A percentile compares a stretch with the other conserved stretches of the same genome.
Conservation (phyloP, 306 rosid genomes). For the Quercus agrifolia region DNA sequence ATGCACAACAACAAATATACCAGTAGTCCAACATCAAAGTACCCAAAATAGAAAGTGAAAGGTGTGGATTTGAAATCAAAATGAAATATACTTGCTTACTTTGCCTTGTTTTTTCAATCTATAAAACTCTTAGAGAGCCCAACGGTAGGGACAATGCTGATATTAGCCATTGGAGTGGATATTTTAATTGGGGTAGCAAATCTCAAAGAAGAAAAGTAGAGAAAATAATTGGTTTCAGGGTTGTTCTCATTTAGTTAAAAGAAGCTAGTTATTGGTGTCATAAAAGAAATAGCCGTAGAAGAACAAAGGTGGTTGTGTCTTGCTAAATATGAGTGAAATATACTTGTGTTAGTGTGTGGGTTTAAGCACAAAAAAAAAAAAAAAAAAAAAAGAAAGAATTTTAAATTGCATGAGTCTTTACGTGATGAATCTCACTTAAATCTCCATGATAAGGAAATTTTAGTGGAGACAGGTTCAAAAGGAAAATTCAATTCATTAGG, state of each 20-base stretch:
- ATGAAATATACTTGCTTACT: conserved; percentile 31
- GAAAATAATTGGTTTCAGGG: conserved; percentile 26
- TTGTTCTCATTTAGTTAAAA: conserved; percentile 42
- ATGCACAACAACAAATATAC: neutral
- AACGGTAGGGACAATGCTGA: conserved; percentile 34
- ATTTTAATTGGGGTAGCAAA: conserved; percentile 29
- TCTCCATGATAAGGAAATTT: too few species aligned
- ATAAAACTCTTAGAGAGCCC: conserved; percentile 71
- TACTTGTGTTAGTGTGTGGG: neutral
- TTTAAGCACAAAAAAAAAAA: neutral
- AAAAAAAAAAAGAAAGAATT: too few species aligned
- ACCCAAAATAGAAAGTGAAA: neutral
- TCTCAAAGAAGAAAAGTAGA: conserved; percentile 23
- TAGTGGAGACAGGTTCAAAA: too few species aligned
- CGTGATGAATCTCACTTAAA: too few species aligned
- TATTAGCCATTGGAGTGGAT: conserved; percentile 52
- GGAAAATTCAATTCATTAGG: too few species aligned
- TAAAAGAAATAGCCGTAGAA: conserved; percentile 50
- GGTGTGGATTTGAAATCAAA: neutral
- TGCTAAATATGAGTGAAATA: neutral
- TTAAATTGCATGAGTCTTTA: too few species aligned
- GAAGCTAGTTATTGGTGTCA: conserved; percentile 37
- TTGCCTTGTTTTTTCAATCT: conserved; percentile 54
- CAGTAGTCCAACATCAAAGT: too few species aligned
- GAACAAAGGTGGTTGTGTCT: neutral